Percentiles rank a stretch among this genome's conserved stretches.
Evolutionary conservation across 2,329 filamentous ascomycete species (phyloP).

Genomic region (Hirsutella thompsonii): DNA sequence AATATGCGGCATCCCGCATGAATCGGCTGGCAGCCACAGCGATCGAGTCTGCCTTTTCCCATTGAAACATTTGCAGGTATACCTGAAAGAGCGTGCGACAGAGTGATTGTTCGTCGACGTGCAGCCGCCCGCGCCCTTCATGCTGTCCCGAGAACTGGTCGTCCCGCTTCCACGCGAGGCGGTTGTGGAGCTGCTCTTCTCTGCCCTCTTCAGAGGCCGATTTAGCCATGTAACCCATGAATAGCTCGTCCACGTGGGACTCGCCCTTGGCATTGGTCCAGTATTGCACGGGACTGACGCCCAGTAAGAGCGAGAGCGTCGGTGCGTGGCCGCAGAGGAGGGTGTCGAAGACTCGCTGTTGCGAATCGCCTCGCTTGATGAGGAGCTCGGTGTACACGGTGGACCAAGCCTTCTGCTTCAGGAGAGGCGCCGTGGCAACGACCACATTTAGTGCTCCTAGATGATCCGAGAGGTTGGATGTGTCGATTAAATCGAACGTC

Average conservation of each 20-base stretch:
- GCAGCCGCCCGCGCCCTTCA: conserved; percentile 10
- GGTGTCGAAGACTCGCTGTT: conserved; percentile 19
- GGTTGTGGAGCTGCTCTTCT: conserved; percentile 14
- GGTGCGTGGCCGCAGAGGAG: conserved; percentile 33
- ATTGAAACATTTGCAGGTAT: conserved; percentile 31
- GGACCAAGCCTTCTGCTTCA: conserved; percentile 28
- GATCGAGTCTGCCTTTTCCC: conserved; percentile 17
- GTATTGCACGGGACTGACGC: conserved; percentile 33
- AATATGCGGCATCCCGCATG: conserved; percentile 8
- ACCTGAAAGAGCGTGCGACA: conserved; percentile 24
- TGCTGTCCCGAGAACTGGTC: conserved; percentile 15
- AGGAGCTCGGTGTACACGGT: conserved; percentile 36
- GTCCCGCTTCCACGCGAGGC: conserved; percentile 23
- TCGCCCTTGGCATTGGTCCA: conserved; percentile 33
- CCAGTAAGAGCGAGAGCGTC: conserved; percentile 35
- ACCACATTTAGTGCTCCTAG: conserved; percentile 23
- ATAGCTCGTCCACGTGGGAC: conserved; percentile 25
- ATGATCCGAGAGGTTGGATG: conserved; percentile 28
- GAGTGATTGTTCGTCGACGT: conserved; percentile 23
- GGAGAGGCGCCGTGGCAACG: conserved; percentile 31
- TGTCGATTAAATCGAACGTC: conserved; percentile 44
- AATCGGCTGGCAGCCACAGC: background rate
- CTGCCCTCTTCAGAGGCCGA: background rate
- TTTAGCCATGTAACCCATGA: conserved; percentile 12
- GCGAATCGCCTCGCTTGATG: conserved; percentile 14